These are phyloP conservation scores for Pulveroboletus sp. DNA, from an alignment of 768 basidiomycete species.

Conservation along the genomic window DNA sequence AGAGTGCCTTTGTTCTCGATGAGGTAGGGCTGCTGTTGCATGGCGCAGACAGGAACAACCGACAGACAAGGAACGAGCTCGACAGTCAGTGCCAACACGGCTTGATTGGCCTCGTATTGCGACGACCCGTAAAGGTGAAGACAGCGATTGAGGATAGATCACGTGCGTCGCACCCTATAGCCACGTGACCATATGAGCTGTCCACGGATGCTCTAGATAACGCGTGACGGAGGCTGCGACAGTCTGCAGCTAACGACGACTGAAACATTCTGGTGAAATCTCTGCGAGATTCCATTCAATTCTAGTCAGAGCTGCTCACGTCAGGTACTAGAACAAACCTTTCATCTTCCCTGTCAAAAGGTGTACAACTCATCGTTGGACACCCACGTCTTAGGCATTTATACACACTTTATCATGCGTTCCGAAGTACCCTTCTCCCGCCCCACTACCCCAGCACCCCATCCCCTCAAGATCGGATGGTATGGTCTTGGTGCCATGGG, in stretches of 20 bases:
- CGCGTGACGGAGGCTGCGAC: too few species aligned
- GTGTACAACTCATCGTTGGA: slow-evolving; percentile 1
- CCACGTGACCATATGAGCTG: slow-evolving; percentile 7
- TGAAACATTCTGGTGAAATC: not conserved
- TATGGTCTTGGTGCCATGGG: slow-evolving; percentile 65
- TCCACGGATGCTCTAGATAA: too few species aligned
- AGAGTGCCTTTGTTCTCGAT: slow-evolving; percentile 60
- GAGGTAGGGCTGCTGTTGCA: slow-evolving; percentile 43
- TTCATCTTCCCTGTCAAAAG: not conserved
- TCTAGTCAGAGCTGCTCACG: not conserved
- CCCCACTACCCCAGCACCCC: slow-evolving; percentile 46
- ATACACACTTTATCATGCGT: slow-evolving; percentile 8
- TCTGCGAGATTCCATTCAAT: not conserved
- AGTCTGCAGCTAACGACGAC: not conserved
- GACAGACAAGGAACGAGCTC: slow-evolving; percentile 2
- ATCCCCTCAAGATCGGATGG: slow-evolving; percentile 40
- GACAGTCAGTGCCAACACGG: not conserved
- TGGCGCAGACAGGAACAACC: slow-evolving; percentile 8
- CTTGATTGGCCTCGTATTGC: not conserved
- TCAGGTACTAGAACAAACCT: not conserved
- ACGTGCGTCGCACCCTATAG: slow-evolving; percentile 8
- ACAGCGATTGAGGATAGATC: not conserved
- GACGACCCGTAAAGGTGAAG: not conserved
- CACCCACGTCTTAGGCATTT: slow-evolving; percentile 3
- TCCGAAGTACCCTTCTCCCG: slow-evolving; percentile 48